Conservation (phyloP, 192 early-diverging fungal genomes). For the Backusella sp. region DNA sequence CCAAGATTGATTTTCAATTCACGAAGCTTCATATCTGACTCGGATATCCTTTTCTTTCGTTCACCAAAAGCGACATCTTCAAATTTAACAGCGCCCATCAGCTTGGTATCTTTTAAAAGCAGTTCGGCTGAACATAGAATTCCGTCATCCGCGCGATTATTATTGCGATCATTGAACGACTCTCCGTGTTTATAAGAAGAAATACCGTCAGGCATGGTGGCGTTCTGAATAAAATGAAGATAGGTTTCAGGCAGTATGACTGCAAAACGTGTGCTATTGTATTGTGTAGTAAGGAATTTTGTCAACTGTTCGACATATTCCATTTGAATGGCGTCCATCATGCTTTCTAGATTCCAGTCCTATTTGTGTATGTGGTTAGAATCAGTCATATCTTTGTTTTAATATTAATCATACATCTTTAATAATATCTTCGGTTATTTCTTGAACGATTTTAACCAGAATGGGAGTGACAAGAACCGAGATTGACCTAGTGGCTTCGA, state of each 20-base stretch:
- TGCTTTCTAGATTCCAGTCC: conserved; percentile 62
- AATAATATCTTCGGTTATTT: conserved; percentile 55
- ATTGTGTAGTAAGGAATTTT: conserved; percentile 44
- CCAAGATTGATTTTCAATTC: conserved; percentile 55
- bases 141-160: conserved; percentile 53
- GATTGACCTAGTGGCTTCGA: conserved; percentile 54
- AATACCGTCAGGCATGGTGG: conserved; percentile 59
- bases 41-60: conserved; percentile 42
- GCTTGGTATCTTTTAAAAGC: conserved; percentile 48
- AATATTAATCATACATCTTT: conserved; percentile 40
- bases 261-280: conserved; percentile 52
- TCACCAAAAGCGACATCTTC: conserved; percentile 50
- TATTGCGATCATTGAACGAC: conserved; percentile 46
- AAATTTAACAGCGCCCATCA: conserved; percentile 50
- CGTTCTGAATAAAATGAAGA: conserved; percentile 71
- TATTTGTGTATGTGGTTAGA: conserved; percentile 24
- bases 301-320: conserved; percentile 60
- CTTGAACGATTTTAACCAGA: conserved; percentile 64
- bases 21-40: conserved; percentile 44
- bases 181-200: conserved; percentile 46
- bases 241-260: conserved; percentile 56
- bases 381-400: background rate
- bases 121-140: conserved; percentile 65
- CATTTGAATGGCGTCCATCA: conserved; percentile 65
- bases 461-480: conserved; percentile 67